Conservation (phyloP, 2,329 filamentous ascomycete species). For the Phaeosphaeriaceae sp. region DNA sequence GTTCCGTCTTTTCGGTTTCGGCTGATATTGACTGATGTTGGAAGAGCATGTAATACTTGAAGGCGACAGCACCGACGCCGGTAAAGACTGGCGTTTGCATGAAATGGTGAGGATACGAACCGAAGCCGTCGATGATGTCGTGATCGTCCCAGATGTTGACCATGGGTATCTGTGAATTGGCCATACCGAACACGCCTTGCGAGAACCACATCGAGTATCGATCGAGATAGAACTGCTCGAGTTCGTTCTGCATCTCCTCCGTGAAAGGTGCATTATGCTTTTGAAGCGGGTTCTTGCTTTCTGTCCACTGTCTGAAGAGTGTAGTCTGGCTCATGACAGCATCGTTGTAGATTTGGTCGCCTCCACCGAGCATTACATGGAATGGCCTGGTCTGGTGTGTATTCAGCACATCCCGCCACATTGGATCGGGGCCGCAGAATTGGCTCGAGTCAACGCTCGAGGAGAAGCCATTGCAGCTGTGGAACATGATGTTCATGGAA, state of each 20-base stretch:
- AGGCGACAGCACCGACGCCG: slow-evolving; percentile 87
- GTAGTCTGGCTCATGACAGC: slow-evolving; percentile 75
- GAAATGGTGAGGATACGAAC: slow-evolving; percentile 89
- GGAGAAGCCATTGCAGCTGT: slow-evolving; percentile 97
- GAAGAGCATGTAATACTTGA: slow-evolving; percentile 99
- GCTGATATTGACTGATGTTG: slow-evolving; percentile 88
- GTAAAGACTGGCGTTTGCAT: slow-evolving; percentile 91
- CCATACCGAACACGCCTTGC: slow-evolving; percentile 90
- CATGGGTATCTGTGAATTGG: slow-evolving; percentile 95
- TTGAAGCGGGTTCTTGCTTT: slow-evolving; percentile 77
- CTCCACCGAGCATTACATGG: slow-evolving; percentile 97
- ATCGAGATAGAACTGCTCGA: slow-evolving; percentile 87
- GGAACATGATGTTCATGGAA: slow-evolving; percentile 98
- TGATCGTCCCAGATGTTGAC: slow-evolving; percentile 98
- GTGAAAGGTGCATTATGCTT: slow-evolving; percentile 84
- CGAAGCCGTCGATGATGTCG: slow-evolving; percentile 74
- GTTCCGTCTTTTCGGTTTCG: slow-evolving; percentile 83
- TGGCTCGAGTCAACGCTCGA: slow-evolving; percentile 76
- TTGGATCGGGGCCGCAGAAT: slow-evolving; percentile 89
- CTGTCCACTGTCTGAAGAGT: slow-evolving; percentile 83
- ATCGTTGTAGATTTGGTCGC: slow-evolving; percentile 97
- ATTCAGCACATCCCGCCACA: slow-evolving; percentile 97
- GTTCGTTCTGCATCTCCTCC: slow-evolving; percentile 81
- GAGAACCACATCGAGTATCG: slow-evolving; percentile 96
- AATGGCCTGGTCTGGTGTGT: slow-evolving; percentile 90